phyloP scores from a whole-genome alignment of 768 basidiomycete species.

The Phaeolepiota aurea region DNA sequence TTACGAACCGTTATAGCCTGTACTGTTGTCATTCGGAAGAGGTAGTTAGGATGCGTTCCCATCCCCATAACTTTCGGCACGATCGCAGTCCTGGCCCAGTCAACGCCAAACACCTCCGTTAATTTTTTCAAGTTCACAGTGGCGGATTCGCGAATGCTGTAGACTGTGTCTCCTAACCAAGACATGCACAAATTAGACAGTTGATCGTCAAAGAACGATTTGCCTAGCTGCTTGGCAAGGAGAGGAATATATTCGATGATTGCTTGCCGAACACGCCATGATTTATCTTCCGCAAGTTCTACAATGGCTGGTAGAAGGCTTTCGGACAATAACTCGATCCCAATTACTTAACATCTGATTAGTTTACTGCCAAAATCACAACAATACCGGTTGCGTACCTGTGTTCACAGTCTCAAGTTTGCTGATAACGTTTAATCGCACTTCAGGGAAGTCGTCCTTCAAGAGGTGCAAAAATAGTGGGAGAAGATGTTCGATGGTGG shows the following conservation, averaged over 20 bases:
- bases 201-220: conserved; percentile 96
- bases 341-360: conserved; percentile 64
- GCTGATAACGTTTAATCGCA: conserved; percentile 95
- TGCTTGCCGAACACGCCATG: conserved; percentile 98
- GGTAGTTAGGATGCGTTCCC: conserved; percentile 94
- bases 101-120: conserved; percentile 97
- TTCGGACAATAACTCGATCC: conserved; percentile 89
- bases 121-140: conserved; percentile 94
- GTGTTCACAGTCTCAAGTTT: conserved; percentile 94
- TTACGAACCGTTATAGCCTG: conserved; percentile 88
- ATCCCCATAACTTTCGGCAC: conserved; percentile 96
- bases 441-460: conserved; percentile 98
- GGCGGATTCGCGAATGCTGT: conserved; percentile 97
- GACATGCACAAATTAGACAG: conserved; percentile 97
- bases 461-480: conserved; percentile 93
- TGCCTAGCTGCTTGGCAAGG: conserved; percentile 94
- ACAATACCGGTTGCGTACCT: conserved; percentile 40
- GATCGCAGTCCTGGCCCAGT: conserved; percentile 91
- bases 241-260: conserved; percentile 99
- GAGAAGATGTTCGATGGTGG: conserved; percentile 93
- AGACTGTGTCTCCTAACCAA: conserved; percentile 97
- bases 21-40: conserved; percentile 97
- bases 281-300: conserved; percentile 97
- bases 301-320: conserved; percentile 96
- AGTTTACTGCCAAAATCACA: conserved; percentile 4